These are phyloP conservation scores for Dipteronia dyeriana DNA, from an alignment of 345 rosid species.

Conservation along the genomic window DNA sequence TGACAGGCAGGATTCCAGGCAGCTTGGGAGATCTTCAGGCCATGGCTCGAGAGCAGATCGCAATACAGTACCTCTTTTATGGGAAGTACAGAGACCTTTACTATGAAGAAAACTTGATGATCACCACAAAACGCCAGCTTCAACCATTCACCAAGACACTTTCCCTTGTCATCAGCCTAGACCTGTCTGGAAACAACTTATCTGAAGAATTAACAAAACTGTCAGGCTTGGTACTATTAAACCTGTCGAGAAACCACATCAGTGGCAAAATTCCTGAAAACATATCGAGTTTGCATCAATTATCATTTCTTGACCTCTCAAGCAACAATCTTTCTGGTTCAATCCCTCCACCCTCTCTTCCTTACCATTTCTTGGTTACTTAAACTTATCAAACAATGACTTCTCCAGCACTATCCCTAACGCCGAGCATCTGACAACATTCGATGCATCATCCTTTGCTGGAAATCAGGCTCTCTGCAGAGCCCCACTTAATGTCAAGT, in stretches of 20 bases:
- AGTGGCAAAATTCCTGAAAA: constrained; percentile 32
- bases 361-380: constrained; percentile 32
- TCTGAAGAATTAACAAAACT: constrained; percentile 34
- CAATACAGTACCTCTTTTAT: too few species aligned
- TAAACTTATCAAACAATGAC: constrained; percentile 40
- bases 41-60: too few species aligned
- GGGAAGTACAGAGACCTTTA: too few species aligned
- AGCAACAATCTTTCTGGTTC: constrained; percentile 40
- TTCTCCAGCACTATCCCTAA: constrained; percentile 44
- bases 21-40: too few species aligned
- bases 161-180: constrained; percentile 47
- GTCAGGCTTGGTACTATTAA: constrained; percentile 34
- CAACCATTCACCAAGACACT: constrained; percentile 44
- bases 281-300: constrained; percentile 36
- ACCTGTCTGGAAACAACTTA: constrained; percentile 40
- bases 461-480: constrained; percentile 50
- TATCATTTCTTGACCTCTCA: constrained; percentile 54
- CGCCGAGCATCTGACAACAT: constrained; percentile 35
- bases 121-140: too few species aligned
- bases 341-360: constrained; percentile 44
- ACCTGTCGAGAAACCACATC: constrained; percentile 42
- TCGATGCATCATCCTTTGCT: constrained; percentile 31
- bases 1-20: too few species aligned
- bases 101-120: too few species aligned
- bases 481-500: constrained; percentile 30